Evolutionary conservation across 495 filamentous ascomycete species (phyloP).

Genomic region (Aspergillus affinis): DNA sequence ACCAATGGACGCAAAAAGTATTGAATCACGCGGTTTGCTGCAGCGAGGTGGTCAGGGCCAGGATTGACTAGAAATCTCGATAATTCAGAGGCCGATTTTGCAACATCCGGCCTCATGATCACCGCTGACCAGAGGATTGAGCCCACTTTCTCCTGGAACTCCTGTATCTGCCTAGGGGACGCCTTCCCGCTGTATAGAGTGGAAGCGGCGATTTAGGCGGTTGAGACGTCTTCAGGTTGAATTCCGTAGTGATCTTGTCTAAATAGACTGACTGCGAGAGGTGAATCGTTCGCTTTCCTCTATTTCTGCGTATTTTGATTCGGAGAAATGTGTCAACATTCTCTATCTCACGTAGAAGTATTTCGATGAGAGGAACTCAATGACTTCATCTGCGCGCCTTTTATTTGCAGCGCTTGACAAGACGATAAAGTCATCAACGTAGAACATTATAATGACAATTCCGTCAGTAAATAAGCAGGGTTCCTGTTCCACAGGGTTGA

Average conservation of each 20-base stretch:
- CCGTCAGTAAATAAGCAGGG: constrained; percentile 20
- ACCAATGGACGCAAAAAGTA: neutral
- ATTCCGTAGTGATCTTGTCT: too few relatives aligned
- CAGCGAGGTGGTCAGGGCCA: constrained; percentile 12
- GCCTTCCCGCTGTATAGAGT: too few relatives aligned
- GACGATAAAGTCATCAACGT: constrained; percentile 25
- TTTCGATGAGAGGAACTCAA: neutral
- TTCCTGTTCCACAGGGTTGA: constrained; percentile 17
- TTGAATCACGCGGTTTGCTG: constrained; percentile 10
- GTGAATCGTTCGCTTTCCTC: too few relatives aligned
- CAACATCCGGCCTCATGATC: constrained; percentile 22
- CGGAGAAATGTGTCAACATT: neutral
- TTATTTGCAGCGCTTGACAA: constrained; percentile 12
- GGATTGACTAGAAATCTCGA: constrained; percentile 25
- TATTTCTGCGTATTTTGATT: neutral
- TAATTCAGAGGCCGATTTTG: constrained; percentile 13
- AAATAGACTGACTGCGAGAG: too few relatives aligned
- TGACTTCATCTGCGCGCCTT: constrained; percentile 13
- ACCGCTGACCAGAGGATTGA: constrained; percentile 10
- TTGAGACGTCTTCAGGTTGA: too few relatives aligned
- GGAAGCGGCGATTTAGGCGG: too few relatives aligned
- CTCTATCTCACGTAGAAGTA: neutral
- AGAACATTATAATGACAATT: constrained; percentile 9
- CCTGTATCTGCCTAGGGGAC: too few relatives aligned
- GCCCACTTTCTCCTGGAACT: too few relatives aligned